Base-by-base conservation (phyloP, 2,329 filamentous ascomycete species). In the Magnaporthales sp. region DNA sequence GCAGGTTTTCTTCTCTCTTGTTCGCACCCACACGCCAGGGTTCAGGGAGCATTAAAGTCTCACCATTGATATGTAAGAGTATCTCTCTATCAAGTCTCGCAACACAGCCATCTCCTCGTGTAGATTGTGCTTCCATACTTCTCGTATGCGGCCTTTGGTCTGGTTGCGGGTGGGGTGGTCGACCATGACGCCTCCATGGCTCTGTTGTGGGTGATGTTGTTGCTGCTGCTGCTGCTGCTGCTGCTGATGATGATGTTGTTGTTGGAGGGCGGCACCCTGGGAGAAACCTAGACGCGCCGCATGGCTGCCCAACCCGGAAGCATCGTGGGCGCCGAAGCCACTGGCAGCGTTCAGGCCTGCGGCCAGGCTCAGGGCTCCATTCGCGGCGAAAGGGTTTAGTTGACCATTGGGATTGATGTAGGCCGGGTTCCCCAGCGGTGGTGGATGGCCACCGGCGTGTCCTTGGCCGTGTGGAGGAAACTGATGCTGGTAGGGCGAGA, bases 61-160 rank as follows among this genome's bases (percentile, higher is more conserved):
- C 81, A 97, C 93, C 95, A 99, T 98, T 72, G 93, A 94, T 78
- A 99, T 94, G 76, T 96, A 98, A 58, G 93, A 92, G 77, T 96
- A 98, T 73, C 91, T 91, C 69, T 96, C 91, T 70, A 98, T 88
- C 73, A 98, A 80, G 68, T 91, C 87, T 76, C 94, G 86, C 71
- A 99, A 79, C 64, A 91, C 82, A 9, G 87, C 89, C 90, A 99
- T 95, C 80, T 99, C 95, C 74, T 96, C 91, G 29, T 91, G 86
- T 69, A 98, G 80, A 74, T 98, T 98, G 72, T 92, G 87, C 76
- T 90, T 91, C 95, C 95, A 99, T 54, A 99, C 95, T 74, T 99
- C 94, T 70, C 93, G 87, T 89, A 98, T 98, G 76, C 93, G 85
- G 69, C 89, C 87, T 74, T 92, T 92, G 22, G 85, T 84, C 68